Evolutionary conservation across 2,329 filamentous ascomycete species (phyloP).

Genomic region (Nemania sp.): DNA sequence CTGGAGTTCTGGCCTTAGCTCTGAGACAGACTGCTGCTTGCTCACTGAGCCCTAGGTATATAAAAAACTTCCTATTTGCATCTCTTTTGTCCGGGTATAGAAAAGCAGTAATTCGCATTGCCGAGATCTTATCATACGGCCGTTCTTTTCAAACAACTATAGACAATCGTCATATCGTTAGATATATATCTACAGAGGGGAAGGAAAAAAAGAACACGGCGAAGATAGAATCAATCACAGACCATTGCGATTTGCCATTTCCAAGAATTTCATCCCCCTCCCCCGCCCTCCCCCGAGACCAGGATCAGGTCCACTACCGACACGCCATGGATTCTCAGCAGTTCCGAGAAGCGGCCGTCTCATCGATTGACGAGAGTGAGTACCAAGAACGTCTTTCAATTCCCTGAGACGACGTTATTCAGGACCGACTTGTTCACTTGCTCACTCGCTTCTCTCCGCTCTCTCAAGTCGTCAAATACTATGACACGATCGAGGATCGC

Average conservation of each 20-base stretch:
- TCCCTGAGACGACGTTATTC: background rate
- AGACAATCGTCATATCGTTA: constrained; percentile 1
- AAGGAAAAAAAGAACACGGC: background rate
- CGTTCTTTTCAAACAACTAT: background rate
- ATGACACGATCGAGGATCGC: constrained; percentile 71
- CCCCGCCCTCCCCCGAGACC: background rate
- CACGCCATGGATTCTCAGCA: constrained; percentile 73
- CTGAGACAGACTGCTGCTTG: too few relatives aligned
- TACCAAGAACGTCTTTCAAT: constrained; percentile 23
- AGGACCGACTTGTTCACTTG: background rate
- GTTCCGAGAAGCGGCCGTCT: constrained; percentile 76
- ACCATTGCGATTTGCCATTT: background rate
- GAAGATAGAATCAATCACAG: too few relatives aligned
- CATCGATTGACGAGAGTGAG: constrained; percentile 82
- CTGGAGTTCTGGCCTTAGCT: background rate
- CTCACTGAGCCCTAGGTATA: background rate
- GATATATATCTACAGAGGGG: background rate
- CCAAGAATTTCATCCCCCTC: background rate
- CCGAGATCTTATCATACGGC: background rate
- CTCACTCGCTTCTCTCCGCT: constrained; percentile 20
- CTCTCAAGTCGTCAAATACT: constrained; percentile 76
- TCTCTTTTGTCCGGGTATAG: background rate
- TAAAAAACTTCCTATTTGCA: background rate
- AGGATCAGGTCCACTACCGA: background rate
- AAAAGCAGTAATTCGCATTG: background rate